Conservation (phyloP, 352 stramenopile genomes). For the Pythium monospermum region DNA sequence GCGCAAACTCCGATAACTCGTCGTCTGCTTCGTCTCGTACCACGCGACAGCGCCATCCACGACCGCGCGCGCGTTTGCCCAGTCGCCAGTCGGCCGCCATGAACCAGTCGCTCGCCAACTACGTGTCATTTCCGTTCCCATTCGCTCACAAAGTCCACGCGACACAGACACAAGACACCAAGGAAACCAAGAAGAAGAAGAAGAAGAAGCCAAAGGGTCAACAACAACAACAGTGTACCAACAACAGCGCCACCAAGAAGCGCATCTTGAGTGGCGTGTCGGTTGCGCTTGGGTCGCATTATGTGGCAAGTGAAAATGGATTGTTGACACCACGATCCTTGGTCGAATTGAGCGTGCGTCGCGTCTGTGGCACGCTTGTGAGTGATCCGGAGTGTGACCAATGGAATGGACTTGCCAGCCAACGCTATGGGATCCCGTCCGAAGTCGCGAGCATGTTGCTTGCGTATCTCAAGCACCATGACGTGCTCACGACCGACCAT, state of each 20-base stretch:
- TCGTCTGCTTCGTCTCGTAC: background rate
- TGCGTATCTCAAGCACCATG: constrained; percentile 46
- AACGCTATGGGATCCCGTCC: constrained; percentile 14
- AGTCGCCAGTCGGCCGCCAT: constrained; percentile 25
- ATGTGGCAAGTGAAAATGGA: constrained; percentile 30
- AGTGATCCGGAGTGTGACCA: constrained; percentile 29
- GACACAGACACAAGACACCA: constrained; percentile 12
- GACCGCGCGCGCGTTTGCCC: constrained; percentile 11
- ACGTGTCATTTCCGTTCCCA: constrained; percentile 75
- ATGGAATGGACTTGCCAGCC: constrained; percentile 9
- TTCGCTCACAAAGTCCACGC: constrained; percentile 39
- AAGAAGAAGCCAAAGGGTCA: background rate
- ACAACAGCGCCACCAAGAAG: background rate
- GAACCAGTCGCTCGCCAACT: constrained; percentile 62
- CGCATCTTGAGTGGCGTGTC: constrained; percentile 14
- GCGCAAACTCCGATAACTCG: background rate
- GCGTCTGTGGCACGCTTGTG: constrained; percentile 40
- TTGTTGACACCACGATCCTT: constrained; percentile 47
- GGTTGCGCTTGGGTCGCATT: constrained; percentile 48
- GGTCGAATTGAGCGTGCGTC: constrained; percentile 50
- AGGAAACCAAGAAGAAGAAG: background rate
- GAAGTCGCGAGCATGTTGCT: constrained; percentile 42
- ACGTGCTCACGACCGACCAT: constrained; percentile 45
- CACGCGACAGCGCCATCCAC: constrained; percentile 1
- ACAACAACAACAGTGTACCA: constrained; percentile 2